Conservation (phyloP, 331 rosid genomes). For the Spiraea crenata region DNA sequence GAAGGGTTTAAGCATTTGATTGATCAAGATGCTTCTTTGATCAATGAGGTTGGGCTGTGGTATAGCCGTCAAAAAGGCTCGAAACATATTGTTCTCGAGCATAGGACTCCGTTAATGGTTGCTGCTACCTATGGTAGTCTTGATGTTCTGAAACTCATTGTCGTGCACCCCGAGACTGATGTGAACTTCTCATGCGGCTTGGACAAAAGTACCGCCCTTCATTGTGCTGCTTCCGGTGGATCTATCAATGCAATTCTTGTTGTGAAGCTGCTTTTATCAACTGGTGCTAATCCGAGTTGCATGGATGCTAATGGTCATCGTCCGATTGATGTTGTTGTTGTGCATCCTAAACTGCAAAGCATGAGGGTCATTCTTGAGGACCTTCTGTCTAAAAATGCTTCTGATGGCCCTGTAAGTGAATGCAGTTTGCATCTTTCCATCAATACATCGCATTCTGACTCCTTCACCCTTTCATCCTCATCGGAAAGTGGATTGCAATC, state of each 20-base stretch:
- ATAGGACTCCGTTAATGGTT: slow-evolving; percentile 83
- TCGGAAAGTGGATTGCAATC: slow-evolving; percentile 55
- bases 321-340: slow-evolving; percentile 66
- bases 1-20: slow-evolving; percentile 54
- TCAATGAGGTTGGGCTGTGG: slow-evolving; percentile 68
- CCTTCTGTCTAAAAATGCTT: slow-evolving; percentile 46
- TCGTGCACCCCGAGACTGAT: slow-evolving; percentile 43
- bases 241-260: slow-evolving; percentile 49
- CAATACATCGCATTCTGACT: slow-evolving; percentile 42
- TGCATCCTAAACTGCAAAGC: slow-evolving; percentile 52
- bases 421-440: slow-evolving; percentile 32
- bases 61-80: slow-evolving; percentile 68
- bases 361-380: slow-evolving; percentile 51
- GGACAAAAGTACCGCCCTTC: slow-evolving; percentile 83
- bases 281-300: slow-evolving; percentile 58
- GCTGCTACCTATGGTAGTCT: slow-evolving; percentile 81
- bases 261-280: slow-evolving; percentile 60
- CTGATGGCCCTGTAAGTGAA: slow-evolving; percentile 45
- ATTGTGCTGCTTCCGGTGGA: slow-evolving; percentile 86
- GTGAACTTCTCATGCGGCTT: slow-evolving; percentile 62
- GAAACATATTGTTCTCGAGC: slow-evolving; percentile 65
- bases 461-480: slow-evolving; percentile 43
- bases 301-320: slow-evolving; percentile 60
- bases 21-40: slow-evolving; percentile 39
- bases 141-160: slow-evolving; percentile 59